These are phyloP conservation scores for Plasmodium gonderi DNA, from an alignment of 169 alveolate species.

Conservation along the genomic window DNA sequence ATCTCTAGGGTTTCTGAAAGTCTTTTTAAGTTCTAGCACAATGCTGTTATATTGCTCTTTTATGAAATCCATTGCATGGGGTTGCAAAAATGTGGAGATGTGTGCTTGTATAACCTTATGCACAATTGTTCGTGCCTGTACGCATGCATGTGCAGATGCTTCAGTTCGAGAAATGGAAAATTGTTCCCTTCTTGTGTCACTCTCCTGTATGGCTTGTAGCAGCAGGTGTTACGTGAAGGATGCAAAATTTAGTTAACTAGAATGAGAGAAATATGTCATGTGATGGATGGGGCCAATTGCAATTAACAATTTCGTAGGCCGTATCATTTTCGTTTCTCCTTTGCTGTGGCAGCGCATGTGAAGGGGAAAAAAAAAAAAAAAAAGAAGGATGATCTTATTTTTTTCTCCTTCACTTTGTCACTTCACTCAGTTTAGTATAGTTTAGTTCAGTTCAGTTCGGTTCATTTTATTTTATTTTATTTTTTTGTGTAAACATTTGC, in stretches of 20 bases:
- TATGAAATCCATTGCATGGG: constrained; percentile 37
- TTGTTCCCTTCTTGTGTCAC: no score
- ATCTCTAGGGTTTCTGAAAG: constrained; percentile 47
- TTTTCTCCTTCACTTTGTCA: no score
- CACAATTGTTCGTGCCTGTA: no score
- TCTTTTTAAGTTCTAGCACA: constrained; percentile 40
- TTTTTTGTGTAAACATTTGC: not conserved
- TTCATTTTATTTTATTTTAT: not conserved
- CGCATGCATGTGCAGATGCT: no score
- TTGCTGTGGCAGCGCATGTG: not conserved
- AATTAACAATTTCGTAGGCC: not conserved
- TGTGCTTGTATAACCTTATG: no score
- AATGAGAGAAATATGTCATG: not conserved
- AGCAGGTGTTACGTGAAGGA: no score
- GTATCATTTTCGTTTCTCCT: not conserved
- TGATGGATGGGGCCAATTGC: not conserved
- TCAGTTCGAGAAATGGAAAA: no score
- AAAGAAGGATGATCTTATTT: not conserved
- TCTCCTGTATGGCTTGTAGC: no score
- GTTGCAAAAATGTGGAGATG: not conserved
- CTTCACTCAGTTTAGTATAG: no score
- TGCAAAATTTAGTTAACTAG: not conserved
- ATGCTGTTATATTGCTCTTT: constrained; percentile 52
- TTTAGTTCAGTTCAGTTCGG: not conserved
- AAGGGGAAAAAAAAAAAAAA: no score